Evolutionary conservation across 768 basidiomycete genomes (phyloP), one percentile per base, ranked within the genome.

Genomic region (Suillus americanus): DNA sequence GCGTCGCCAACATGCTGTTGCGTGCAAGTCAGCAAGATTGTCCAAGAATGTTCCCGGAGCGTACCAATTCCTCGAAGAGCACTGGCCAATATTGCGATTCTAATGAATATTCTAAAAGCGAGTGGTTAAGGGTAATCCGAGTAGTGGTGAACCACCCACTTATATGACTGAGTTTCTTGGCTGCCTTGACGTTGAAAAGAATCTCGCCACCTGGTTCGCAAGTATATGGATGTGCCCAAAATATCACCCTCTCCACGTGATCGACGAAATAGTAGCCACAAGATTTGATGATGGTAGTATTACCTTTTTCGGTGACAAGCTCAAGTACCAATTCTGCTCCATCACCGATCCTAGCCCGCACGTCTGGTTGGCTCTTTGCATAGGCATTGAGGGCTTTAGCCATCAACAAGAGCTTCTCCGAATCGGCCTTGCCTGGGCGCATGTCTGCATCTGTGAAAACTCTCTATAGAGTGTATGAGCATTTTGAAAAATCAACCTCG

Each of bases 1-100:
- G 25, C 30, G 4, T 41, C 53, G 20, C 23, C n/a, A 16, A 30
- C 45, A 23, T 20, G 16, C 51, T 64, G 30, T 55, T 41, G 18
- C 5, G 20, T 43, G 10, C n/a, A 8, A 25, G 33, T 38, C 30
- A 56, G 38, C n/a, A n/a, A 41, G 25, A 54, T 37, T 1, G 57
- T 23, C 60, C 25, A n/a, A 57, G 40, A 57, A 43, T 3, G 14
- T 38, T 40, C n/a, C 37, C 35, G 33, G 18, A 38, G 25, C 54
- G 40, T 57, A n/a, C 40, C 20, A 9, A 41, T 33, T 28, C 10
- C 23, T 37, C 33, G 18, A 18, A 41, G 41, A 66, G 60, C 16
- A 30, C 48, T 67, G 4, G 71, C 74, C 74, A 76, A 59, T 74
- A 75, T 55, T 74, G 71, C 20, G 64, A 64, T 62, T 73, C 71